phyloP scores from a whole-genome alignment of 2,329 filamentous ascomycete species.

The Cytospora leucostoma region DNA sequence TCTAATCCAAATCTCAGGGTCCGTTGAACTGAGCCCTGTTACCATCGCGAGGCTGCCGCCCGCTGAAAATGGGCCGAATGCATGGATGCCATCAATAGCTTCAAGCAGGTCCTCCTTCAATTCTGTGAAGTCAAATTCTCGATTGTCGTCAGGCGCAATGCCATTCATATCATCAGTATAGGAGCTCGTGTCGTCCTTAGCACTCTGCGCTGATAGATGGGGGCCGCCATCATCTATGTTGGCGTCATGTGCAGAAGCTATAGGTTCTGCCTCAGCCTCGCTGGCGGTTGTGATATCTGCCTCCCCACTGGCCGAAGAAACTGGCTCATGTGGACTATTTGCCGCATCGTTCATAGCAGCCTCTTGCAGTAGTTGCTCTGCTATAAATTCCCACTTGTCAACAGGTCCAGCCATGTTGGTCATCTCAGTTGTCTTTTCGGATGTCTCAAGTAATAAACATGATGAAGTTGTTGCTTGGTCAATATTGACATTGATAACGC shows the following conservation, averaged over 20 bases:
- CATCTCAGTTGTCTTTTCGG: neutral
- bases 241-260: no score
- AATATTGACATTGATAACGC: neutral
- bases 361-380: neutral
- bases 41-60: neutral
- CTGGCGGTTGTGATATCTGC: neutral
- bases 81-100: neutral
- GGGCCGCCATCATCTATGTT: no score
- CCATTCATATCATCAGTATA: no score
- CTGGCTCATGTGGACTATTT: neutral
- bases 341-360: neutral
- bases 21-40: neutral
- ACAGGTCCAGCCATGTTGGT: neutral
- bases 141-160: neutral
- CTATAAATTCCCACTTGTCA: neutral
- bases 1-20: neutral
- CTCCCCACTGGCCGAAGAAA: neutral
- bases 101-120: neutral
- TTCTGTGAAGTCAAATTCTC: neutral
- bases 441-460: neutral
- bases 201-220: no score
- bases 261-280: no score
- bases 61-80: neutral
- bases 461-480: neutral
- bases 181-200: no score